These are phyloP conservation scores for Chrysoporthe puriensis DNA, from an alignment of 2,329 filamentous ascomycete species.

Conservation along the genomic window DNA sequence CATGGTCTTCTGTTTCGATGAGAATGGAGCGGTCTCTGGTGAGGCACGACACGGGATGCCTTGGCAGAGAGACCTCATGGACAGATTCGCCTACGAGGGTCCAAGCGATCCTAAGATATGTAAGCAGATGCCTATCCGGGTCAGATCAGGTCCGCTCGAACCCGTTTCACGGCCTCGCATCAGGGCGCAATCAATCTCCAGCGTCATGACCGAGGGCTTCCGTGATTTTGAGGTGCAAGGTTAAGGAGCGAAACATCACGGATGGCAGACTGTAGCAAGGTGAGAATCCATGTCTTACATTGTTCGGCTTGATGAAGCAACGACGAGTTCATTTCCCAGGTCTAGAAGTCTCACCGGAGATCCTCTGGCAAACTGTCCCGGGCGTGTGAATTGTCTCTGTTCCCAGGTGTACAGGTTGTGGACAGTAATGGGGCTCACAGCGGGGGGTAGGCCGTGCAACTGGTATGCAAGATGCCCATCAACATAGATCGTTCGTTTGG, in stretches of 20 bases:
- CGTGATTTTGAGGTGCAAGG: not conserved
- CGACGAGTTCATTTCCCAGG: conserved; percentile 10
- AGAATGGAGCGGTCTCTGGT: not conserved
- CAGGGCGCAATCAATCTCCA: too few species aligned
- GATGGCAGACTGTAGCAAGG: too few species aligned
- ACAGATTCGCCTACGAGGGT: not conserved
- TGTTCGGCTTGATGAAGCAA: conserved; percentile 6
- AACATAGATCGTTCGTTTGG: not conserved
- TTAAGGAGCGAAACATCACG: not conserved
- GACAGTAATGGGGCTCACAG: not conserved
- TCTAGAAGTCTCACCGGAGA: not conserved
- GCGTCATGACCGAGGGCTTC: too few species aligned
- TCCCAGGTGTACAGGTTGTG: conserved; percentile 1
- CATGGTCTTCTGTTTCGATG: not conserved
- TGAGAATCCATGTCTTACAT: conserved; percentile 1
- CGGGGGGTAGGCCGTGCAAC: not conserved
- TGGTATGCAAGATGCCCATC: conserved; percentile 18
- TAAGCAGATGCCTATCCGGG: not conserved
- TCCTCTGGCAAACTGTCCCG: not conserved
- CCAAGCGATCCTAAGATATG: not conserved
- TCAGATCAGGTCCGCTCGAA: too few species aligned
- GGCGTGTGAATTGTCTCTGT: not conserved
- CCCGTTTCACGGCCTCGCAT: too few species aligned
- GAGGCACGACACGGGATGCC: not conserved
- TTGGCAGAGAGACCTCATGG: conserved; percentile 5